Conservation (phyloP, 768 basidiomycete species). For the Artomyces pyxidatus region DNA sequence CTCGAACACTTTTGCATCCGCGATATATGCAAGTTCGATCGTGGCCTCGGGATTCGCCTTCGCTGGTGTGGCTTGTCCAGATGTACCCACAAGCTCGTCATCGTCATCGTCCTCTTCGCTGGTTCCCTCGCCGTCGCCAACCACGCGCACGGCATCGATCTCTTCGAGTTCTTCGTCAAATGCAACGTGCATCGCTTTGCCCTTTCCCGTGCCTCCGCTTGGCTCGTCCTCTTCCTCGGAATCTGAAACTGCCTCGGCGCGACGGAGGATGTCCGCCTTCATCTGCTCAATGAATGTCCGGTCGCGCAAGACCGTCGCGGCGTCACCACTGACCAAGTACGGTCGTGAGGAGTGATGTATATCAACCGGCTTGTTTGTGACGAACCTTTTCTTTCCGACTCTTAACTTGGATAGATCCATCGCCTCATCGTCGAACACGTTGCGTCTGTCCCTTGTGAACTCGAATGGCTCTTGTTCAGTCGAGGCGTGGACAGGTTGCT, state of each 20-base stretch:
- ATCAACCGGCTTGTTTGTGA: neutral
- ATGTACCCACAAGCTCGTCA: conserved; percentile 21
- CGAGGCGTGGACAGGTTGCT: conserved; percentile 13
- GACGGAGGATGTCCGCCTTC: conserved; percentile 76
- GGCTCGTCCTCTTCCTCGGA: conserved; percentile 42
- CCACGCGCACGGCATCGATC: conserved; percentile 35
- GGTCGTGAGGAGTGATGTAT: conserved; percentile 6
- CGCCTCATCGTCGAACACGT: conserved; percentile 66
- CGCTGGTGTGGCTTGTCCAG: conserved; percentile 21
- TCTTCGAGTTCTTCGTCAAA: conserved; percentile 51
- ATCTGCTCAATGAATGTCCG: conserved; percentile 57
- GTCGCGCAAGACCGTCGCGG: conserved; percentile 42
- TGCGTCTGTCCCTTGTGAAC: conserved; percentile 43
- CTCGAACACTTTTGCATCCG: conserved; percentile 68
- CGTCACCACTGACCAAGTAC: conserved; percentile 34
- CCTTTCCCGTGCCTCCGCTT: conserved; percentile 19
- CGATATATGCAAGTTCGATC: conserved; percentile 71
- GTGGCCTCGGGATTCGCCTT: conserved; percentile 43
- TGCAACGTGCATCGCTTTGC: conserved; percentile 24
- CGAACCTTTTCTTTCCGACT: conserved; percentile 60
- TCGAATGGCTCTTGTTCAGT: conserved; percentile 16
- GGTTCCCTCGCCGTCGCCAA: conserved; percentile 58
- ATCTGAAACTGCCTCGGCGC: conserved; percentile 58
- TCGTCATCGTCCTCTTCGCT: conserved; percentile 31
- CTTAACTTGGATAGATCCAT: conserved; percentile 56